Evolutionary conservation across 345 rosid genomes (phyloP), one percentile per base, ranked within the genome.

Genomic region (Geranium brycei): DNA sequence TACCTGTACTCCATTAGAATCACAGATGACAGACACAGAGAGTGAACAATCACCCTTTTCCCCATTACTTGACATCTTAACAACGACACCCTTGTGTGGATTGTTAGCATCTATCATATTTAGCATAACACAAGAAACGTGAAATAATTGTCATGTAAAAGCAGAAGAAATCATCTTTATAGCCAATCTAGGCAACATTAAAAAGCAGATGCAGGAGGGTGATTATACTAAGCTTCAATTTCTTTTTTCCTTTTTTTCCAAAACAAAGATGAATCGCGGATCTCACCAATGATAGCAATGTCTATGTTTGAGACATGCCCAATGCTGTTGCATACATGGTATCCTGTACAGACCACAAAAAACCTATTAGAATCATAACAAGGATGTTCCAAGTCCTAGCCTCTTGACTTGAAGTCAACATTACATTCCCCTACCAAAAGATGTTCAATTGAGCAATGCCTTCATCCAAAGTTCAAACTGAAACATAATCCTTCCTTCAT

Each of bases 31-130:
- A 66, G 91, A 82, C 19, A 91, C 88, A 41, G 96, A 80, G 61
- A 93, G 91, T 2, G 99, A 88, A 74, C 99, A 95, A 60, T 78
- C 78, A 38, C 58, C 51, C 66, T 71, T 71, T 35, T 66, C 65
- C 62, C 73, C 72, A 64, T 62, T 63, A 71, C 67, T 66, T 65
- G 83, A 81, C 89, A 91, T 88, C 74, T 76, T 88, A 71, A 91
- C 84, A 78, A 70, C 72, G 68, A 95, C 88, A 68, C 96, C 99
- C 69, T 73, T 84, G 65, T 78, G 77, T 23, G 96, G 99, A 79
- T 88, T 83, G 66, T 73, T 66, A 60, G 78, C 62, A 79, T 95
- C 97, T 95, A 81, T 65, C 59, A 38, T 58, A 66, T 67, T 61
- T 38, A 64, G 57, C 38, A 53, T 62, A 7, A 72, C 40, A 68